Conservation (phyloP, 345 rosid genomes). For the Camelina laxa region DNA sequence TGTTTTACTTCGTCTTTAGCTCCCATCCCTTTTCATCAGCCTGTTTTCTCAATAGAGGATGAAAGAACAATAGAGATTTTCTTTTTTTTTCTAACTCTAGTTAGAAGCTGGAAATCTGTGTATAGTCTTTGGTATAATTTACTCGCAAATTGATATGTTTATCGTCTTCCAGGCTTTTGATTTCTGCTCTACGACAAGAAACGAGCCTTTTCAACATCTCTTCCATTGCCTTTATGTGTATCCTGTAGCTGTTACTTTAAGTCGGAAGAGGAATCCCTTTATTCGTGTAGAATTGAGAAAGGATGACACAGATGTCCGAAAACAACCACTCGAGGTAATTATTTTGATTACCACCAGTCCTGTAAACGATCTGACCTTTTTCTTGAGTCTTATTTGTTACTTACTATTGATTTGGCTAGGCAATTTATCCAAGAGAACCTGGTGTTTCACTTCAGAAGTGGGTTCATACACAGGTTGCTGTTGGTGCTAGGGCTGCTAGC, state of each 20-base stretch:
- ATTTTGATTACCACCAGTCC: conserved; percentile 27
- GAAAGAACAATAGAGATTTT: conserved; percentile 17
- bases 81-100: conserved; percentile 7
- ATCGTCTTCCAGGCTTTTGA: conserved; percentile 79
- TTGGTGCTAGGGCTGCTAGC: conserved; percentile 80
- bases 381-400: conserved; percentile 35
- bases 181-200: conserved; percentile 89
- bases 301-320: conserved; percentile 89
- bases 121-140: conserved; percentile 20
- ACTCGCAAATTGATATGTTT: conserved; percentile 13
- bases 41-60: conserved; percentile 17
- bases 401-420: conserved; percentile 57
- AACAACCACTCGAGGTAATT: conserved; percentile 91
- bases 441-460: conserved; percentile 74
- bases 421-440: conserved; percentile 84
- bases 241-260: conserved; percentile 83
- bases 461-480: conserved; percentile 93
- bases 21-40: conserved; percentile 21
- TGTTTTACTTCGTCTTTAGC: conserved; percentile 21
- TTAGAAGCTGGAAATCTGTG: conserved; percentile 23
- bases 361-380: conserved; percentile 16
- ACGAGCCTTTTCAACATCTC: conserved; percentile 96
- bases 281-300: conserved; percentile 89
- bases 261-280: conserved; percentile 92
- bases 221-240: conserved; percentile 95